Percentiles rank a stretch among this genome's conserved stretches.
Evolutionary conservation across 805 yeast genomes (phyloP).

Genomic region (Henningerozyma blattae): DNA sequence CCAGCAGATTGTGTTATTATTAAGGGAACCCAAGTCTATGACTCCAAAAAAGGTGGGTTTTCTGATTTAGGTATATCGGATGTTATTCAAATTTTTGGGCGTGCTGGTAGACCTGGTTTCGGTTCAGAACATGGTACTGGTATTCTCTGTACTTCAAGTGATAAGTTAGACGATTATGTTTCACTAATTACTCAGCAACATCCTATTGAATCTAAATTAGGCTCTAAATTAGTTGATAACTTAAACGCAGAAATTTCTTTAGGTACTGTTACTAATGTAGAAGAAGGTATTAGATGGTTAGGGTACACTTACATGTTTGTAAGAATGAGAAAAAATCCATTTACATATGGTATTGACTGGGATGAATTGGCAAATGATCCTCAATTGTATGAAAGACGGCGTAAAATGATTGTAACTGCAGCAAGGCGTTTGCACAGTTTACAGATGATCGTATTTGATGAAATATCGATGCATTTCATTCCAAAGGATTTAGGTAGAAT

Average conservation of each 20-base stretch:
- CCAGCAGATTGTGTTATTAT: constrained; percentile 97
- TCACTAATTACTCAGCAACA: constrained; percentile 85
- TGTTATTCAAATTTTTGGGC: constrained; percentile 94
- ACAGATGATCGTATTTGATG: constrained; percentile 92
- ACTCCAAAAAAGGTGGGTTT: constrained; percentile 89
- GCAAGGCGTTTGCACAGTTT: constrained; percentile 74
- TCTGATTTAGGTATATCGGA: constrained; percentile 91
- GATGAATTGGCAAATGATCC: constrained; percentile 77
- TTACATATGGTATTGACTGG: constrained; percentile 86
- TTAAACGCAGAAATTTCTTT: constrained; percentile 92
- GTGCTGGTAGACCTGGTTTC: constrained; percentile 98
- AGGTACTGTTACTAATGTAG: constrained; percentile 90
- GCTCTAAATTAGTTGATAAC: constrained; percentile 75
- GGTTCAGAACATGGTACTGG: constrained; percentile 83
- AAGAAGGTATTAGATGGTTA: constrained; percentile 94
- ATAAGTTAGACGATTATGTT: constrained; percentile 77
- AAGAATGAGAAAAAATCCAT: constrained; percentile 89
- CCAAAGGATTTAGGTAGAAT: constrained; percentile 88
- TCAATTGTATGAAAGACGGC: constrained; percentile 54
- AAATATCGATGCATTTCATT: constrained; percentile 61
- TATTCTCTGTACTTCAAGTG: constrained; percentile 72
- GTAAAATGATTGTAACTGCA: constrained; percentile 65
- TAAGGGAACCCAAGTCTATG: constrained; percentile 94
- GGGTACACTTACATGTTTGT: constrained; percentile 93
- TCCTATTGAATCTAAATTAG: constrained; percentile 82